Evolutionary conservation across 345 rosid genomes (phyloP).

Genomic region (Physaria fendleri): DNA sequence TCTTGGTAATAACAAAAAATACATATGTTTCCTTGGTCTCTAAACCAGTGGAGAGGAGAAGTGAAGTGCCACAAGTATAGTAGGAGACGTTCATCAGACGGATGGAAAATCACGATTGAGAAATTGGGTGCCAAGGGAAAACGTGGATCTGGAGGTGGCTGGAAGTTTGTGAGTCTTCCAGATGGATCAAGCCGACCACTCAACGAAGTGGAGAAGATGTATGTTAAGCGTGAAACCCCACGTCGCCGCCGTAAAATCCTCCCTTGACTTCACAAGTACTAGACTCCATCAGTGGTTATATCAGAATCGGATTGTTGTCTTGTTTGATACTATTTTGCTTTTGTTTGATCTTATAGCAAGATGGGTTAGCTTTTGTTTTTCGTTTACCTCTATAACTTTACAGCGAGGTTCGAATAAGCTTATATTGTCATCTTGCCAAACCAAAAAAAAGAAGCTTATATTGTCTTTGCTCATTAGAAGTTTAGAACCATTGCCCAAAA

Average conservation of each 20-base stretch:
- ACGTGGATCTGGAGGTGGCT: no score
- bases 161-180: constrained; percentile 80
- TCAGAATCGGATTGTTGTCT: constrained; percentile 7
- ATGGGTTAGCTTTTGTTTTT: no score
- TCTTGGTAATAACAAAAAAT: not conserved
- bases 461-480: no score
- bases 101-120: constrained; percentile 86
- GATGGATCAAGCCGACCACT: constrained; percentile 89
- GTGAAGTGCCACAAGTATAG: constrained; percentile 89
- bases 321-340: constrained; percentile 5
- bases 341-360: no score
- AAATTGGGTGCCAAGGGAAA: constrained; percentile 73
- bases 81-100: constrained; percentile 64
- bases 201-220: constrained; percentile 74
- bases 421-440: no score
- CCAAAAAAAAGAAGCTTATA: no score
- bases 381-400: constrained; percentile 14
- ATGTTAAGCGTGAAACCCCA: constrained; percentile 77
- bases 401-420: constrained; percentile 19
- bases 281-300: not conserved
- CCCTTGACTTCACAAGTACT: constrained; percentile 39
- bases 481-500: no score
- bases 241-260: constrained; percentile 72
- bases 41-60: constrained; percentile 60
- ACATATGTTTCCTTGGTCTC: not conserved